Evolutionary conservation across 768 basidiomycete species (phyloP).

Genomic region (Trametes sanguinea): DNA sequence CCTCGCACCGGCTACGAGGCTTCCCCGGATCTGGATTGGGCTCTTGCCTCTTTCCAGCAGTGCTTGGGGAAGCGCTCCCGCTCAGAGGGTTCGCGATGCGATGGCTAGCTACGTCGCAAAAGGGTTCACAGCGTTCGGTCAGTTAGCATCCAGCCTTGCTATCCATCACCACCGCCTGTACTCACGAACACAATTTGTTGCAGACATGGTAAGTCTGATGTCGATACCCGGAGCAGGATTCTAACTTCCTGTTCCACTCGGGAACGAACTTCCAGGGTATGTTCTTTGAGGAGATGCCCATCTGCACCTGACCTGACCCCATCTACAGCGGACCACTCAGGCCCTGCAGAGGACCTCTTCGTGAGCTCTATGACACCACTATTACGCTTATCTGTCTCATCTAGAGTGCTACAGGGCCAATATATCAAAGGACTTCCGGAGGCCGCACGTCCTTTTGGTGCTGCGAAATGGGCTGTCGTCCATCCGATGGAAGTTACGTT

Average conservation of each 20-base stretch:
- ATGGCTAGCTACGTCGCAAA: conserved; percentile 62
- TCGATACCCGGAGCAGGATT: background rate
- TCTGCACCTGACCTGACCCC: conserved; percentile 13
- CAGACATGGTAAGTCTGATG: conserved; percentile 56
- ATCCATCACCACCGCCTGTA: conserved; percentile 5
- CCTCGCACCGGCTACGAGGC: conserved; percentile 40
- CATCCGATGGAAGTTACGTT: conserved; percentile 49
- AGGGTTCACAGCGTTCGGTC: conserved; percentile 65
- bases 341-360: conserved; percentile 76
- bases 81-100: conserved; percentile 59
- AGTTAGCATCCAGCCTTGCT: conserved; percentile 3
- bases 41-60: conserved; percentile 84
- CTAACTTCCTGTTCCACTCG: background rate
- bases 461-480: conserved; percentile 87
- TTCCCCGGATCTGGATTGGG: conserved; percentile 73
- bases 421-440: conserved; percentile 53
- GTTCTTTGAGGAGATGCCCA: conserved; percentile 1
- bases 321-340: conserved; percentile 78
- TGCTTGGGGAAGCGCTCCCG: conserved; percentile 77
- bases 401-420: conserved; percentile 52
- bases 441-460: conserved; percentile 58
- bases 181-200: conserved; percentile 1
- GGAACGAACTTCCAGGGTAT: conserved; percentile 13
- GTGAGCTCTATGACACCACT: conserved; percentile 41
- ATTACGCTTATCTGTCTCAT: conserved; percentile 3